Percentiles rank a stretch among this genome's conserved stretches.
These are phyloP conservation scores for Botrytis galanthina DNA, from an alignment of 2,329 filamentous ascomycete genomes.

Conservation along the genomic window DNA sequence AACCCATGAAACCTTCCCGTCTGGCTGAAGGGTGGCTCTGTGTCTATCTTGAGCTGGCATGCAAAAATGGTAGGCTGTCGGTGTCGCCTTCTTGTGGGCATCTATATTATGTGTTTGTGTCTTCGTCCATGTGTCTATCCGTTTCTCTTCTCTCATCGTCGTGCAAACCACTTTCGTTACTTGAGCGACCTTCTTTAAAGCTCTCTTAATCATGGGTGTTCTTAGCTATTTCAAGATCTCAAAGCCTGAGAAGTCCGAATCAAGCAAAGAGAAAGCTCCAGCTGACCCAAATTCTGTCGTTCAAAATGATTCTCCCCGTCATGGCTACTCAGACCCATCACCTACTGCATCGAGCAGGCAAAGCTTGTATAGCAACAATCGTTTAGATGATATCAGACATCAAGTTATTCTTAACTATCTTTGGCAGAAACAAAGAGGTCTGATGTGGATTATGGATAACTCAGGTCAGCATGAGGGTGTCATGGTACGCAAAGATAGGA, in stretches of 20 bases:
- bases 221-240: conserved; percentile 21
- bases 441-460: conserved; percentile 70
- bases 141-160: neutral
- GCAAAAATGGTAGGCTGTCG: conserved; percentile 9
- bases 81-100: neutral
- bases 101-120: conserved; percentile 17
- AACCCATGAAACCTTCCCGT: conserved; percentile 8
- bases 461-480: conserved; percentile 70
- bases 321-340: conserved; percentile 4
- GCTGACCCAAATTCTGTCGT: conserved; percentile 10
- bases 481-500: conserved; percentile 64
- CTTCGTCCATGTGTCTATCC: conserved; percentile 17
- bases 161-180: conserved; percentile 18
- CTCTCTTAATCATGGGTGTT: conserved; percentile 15
- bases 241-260: conserved; percentile 13
- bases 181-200: conserved; percentile 13
- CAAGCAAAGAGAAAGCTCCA: conserved; percentile 18
- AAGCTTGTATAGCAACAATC: conserved; percentile 19
- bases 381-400: conserved; percentile 69
- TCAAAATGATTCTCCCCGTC: conserved; percentile 8
- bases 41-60: conserved; percentile 11
- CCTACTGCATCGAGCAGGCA: conserved; percentile 15
- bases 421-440: conserved; percentile 74
- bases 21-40: neutral
- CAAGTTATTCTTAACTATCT: conserved; percentile 83